A percentile compares a stretch with the other conserved stretches of the same genome.
phyloP scores from a whole-genome alignment of 208 protist genomes.

The Trichomonas gallinae region DNA sequence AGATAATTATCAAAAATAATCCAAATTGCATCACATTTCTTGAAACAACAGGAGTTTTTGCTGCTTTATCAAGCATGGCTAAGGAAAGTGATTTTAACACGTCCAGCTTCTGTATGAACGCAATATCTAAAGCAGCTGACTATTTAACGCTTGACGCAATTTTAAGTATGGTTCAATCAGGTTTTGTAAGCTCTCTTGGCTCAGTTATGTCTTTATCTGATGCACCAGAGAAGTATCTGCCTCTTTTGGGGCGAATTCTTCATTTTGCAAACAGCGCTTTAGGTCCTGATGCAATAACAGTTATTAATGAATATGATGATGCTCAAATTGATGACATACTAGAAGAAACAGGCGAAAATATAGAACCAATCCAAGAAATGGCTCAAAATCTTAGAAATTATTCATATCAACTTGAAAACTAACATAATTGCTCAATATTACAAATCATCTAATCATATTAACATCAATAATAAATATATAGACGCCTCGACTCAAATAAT shows the following conservation, averaged over 20 bases:
- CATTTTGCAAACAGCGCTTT: not conserved
- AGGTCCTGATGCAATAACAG: not conserved
- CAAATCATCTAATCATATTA: too few relatives aligned
- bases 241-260: not conserved
- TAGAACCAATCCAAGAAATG: not conserved
- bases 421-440: too few relatives aligned
- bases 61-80: not conserved
- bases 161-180: not conserved
- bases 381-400: not conserved
- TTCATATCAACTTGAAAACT: too few relatives aligned
- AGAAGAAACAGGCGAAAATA: not conserved
- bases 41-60: not conserved
- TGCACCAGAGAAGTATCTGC: not conserved
- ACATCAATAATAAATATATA: too few relatives aligned
- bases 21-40: not conserved
- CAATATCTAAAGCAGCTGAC: not conserved
- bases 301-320: not conserved
- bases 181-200: not conserved
- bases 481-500: too few relatives aligned
- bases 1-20: not conserved
- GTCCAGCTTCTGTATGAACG: not conserved
- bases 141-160: not conserved
- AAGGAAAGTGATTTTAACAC: not conserved
- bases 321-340: not conserved
- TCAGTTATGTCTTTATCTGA: not conserved